Evolutionary conservation across 225 moss, liverwort and hornwort species (phyloP).

Genomic region (Polytrichum commune): DNA sequence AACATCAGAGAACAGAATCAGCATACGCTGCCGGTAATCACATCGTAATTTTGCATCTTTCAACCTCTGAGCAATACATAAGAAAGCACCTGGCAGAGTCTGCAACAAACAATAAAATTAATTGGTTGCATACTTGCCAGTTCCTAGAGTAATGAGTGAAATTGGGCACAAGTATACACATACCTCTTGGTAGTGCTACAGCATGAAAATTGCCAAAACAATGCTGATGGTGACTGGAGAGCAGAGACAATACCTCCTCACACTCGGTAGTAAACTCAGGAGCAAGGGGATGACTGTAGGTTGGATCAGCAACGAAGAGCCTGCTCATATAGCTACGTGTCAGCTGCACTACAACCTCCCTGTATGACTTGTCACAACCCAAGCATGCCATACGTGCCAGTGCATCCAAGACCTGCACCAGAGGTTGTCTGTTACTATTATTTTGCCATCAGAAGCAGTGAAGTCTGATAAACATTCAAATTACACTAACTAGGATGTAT

Average conservation of each 20-base stretch:
- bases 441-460: no score
- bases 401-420: constrained; percentile 69
- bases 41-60: constrained; percentile 52
- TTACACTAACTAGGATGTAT: background rate
- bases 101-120: constrained; percentile 13
- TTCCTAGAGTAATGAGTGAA: no score
- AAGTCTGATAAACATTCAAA: no score
- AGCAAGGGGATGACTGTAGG: constrained; percentile 41
- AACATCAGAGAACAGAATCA: constrained; percentile 64
- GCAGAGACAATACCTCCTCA: constrained; percentile 52
- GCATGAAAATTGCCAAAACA: background rate
- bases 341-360: constrained; percentile 71
- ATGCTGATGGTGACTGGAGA: background rate
- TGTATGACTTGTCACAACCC: constrained; percentile 74
- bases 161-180: no score
- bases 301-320: constrained; percentile 35
- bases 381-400: constrained; percentile 79
- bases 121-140: no score
- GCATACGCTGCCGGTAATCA: constrained; percentile 67
- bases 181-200: no score
- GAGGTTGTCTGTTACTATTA: constrained; percentile 5
- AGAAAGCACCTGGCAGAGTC: constrained; percentile 66
- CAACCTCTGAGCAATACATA: constrained; percentile 61
- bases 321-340: constrained; percentile 57
- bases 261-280: constrained; percentile 58